A percentile compares a stretch with the other conserved stretches of the same genome.
phyloP scores from a whole-genome alignment of 352 stramenopile species.

The Phytophthora idaei region DNA sequence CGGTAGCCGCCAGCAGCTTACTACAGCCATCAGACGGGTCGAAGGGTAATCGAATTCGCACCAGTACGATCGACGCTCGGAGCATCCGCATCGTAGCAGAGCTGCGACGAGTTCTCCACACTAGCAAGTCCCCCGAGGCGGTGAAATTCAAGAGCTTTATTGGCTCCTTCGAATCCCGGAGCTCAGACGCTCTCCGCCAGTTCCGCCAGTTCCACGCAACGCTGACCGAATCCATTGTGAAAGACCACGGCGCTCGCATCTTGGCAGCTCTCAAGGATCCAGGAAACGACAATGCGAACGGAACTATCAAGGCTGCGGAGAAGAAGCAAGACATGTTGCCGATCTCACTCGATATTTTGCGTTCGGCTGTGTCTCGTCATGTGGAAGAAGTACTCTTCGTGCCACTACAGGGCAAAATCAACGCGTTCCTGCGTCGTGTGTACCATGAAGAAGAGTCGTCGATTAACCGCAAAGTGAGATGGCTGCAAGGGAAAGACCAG shows the following conservation, averaged over 20 bases:
- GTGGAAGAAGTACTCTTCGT: conserved; percentile 84
- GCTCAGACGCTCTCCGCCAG: conserved; percentile 46
- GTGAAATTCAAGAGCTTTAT: conserved; percentile 75
- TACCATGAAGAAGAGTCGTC: conserved; percentile 79
- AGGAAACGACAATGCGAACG: conserved; percentile 31
- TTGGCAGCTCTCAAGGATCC: conserved; percentile 57
- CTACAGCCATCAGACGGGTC: conserved; percentile 40
- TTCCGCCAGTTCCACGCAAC: conserved; percentile 68
- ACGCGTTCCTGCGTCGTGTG: conserved; percentile 54
- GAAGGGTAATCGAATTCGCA: conserved; percentile 31
- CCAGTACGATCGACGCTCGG: conserved; percentile 59
- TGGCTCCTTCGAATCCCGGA: conserved; percentile 59
- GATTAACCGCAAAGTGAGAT: conserved; percentile 87
- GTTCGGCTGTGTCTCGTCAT: conserved; percentile 70
- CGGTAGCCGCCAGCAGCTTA: conserved; percentile 39
- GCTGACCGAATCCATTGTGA: conserved; percentile 69
- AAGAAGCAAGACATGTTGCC: conserved; percentile 33
- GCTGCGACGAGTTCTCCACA: conserved; percentile 76
- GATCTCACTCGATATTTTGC: conserved; percentile 62
- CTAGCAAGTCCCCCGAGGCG: conserved; percentile 75
- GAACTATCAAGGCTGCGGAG: conserved; percentile 14
- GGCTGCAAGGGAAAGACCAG: conserved; percentile 91
- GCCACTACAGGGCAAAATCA: conserved; percentile 69
- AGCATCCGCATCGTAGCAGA: conserved; percentile 87
- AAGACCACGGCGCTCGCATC: conserved; percentile 68